Evolutionary conservation across 2,329 filamentous ascomycete genomes (phyloP).

Genomic region (Fusarium sp.): DNA sequence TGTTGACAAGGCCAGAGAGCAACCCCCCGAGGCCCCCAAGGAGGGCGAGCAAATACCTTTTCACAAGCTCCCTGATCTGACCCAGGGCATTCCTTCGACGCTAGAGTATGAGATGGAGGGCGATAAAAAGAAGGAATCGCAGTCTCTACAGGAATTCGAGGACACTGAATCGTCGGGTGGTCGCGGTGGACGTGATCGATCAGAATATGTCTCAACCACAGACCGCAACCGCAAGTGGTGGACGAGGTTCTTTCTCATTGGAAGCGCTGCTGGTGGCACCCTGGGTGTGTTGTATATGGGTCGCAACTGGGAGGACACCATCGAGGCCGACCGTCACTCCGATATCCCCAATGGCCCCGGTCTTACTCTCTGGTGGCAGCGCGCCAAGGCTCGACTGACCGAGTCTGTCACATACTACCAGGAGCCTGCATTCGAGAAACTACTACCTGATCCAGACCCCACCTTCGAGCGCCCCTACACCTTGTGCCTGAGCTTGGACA

Average conservation of each 20-base stretch:
- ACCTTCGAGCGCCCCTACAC: slow-evolving; percentile 90
- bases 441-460: slow-evolving; percentile 87
- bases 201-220: slow-evolving; percentile 89
- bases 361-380: slow-evolving; percentile 82
- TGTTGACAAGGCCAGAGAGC: slow-evolving; percentile 39
- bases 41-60: slow-evolving; percentile 65
- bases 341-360: slow-evolving; percentile 88
- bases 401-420: slow-evolving; percentile 93
- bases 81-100: slow-evolving; percentile 95
- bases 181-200: slow-evolving; percentile 64
- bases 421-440: slow-evolving; percentile 93
- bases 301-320: slow-evolving; percentile 88
- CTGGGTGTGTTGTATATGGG: slow-evolving; percentile 82
- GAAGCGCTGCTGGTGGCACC: slow-evolving; percentile 70
- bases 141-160: slow-evolving; percentile 55
- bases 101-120: slow-evolving; percentile 81
- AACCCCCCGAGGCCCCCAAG: slow-evolving; percentile 49
- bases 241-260: slow-evolving; percentile 81
- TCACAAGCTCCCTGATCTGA: slow-evolving; percentile 87
- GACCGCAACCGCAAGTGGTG: slow-evolving; percentile 85
- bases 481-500: slow-evolving; percentile 91
- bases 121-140: slow-evolving; percentile 53
- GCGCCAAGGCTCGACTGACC: slow-evolving; percentile 81
- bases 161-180: slow-evolving; percentile 52
- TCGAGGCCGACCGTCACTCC: slow-evolving; percentile 78